Evolutionary conservation across 306 rosid genomes (phyloP), one percentile per base, ranked within the genome.

Genomic region (Biancaea sappan): DNA sequence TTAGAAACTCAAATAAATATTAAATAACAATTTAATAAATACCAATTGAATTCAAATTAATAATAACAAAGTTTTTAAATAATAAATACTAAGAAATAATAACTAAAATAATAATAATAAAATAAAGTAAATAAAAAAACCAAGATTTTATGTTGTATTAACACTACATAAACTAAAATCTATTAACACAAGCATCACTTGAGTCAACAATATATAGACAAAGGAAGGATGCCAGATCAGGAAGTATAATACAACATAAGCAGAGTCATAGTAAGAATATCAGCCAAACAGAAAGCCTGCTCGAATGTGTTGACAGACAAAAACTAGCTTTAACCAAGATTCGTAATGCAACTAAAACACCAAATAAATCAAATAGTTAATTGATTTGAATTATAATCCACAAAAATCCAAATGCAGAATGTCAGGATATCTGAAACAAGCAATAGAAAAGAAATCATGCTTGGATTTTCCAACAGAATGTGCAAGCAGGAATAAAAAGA

Each of bases 141-240:
- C n/a, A n/a, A n/a, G n/a, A n/a, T n/a, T n/a, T n/a, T n/a, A n/a
- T n/a, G n/a, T n/a, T n/a, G n/a, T n/a, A n/a, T n/a, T n/a, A n/a
- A n/a, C n/a, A n/a, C n/a, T n/a, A n/a, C n/a, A n/a, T n/a, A n/a
- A n/a, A n/a, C n/a, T n/a, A n/a, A n/a, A n/a, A n/a, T n/a, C n/a
- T n/a, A 26, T 25, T 62, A 47, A 34, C 63, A 31, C 60, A 28
- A 71, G 53, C 66, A 56, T 5, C 56, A 25, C n/a, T n/a, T 47
- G 40, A 40, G 54, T 31, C 22, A 22, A 69, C 13, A 54, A 10
- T 37, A 19, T 19, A 73, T 22, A 53, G 37, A 3, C 9, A 41
- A 35, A 74, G 52, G 52, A 52, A 52, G 54, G 69, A 80, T 69
- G 62, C 70, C 6, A 58, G 32, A 26, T 34, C 31, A 35, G 11